These are phyloP conservation scores for Proliferodiscus dingleyae DNA, from an alignment of 2,329 filamentous ascomycete species.

Conservation along the genomic window DNA sequence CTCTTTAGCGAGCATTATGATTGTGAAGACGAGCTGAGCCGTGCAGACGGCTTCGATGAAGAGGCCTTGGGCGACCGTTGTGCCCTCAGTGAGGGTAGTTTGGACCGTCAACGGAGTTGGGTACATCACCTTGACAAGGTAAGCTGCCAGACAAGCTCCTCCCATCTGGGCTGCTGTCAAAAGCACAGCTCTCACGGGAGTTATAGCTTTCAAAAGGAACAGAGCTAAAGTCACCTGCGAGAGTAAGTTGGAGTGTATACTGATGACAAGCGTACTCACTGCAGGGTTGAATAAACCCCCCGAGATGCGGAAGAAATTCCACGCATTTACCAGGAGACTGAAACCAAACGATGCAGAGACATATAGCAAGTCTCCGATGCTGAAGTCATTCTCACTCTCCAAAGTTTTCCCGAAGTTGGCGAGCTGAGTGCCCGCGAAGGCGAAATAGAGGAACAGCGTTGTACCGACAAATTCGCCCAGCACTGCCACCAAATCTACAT, in stretches of 20 bases:
- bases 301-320: slow-evolving; percentile 49
- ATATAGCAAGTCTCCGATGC: slow-evolving; percentile 27
- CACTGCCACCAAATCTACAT: slow-evolving; percentile 39
- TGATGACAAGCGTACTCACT: slow-evolving; percentile 30
- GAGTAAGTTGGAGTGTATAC: too few relatives aligned
- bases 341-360: slow-evolving; percentile 25
- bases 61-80: slow-evolving; percentile 41
- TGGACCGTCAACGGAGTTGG: slow-evolving; percentile 39
- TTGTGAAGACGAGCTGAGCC: slow-evolving; percentile 43
- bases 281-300: slow-evolving; percentile 48
- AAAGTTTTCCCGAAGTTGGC: too few relatives aligned
- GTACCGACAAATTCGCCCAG: slow-evolving; percentile 49
- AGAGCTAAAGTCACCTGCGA: slow-evolving; percentile 34
- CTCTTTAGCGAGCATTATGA: slow-evolving; percentile 49
- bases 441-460: slow-evolving; percentile 33
- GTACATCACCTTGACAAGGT: slow-evolving; percentile 39
- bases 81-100: slow-evolving; percentile 38
- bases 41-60: slow-evolving; percentile 47
- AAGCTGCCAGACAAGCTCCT: slow-evolving; percentile 36
- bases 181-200: slow-evolving; percentile 29
- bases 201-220: slow-evolving; percentile 34
- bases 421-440: slow-evolving; percentile 24
- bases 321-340: slow-evolving; percentile 43
- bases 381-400: slow-evolving; percentile 8
- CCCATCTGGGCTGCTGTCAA: slow-evolving; percentile 32